Evolutionary conservation across 2,329 filamentous ascomycete species (phyloP).

Genomic region (Ophiostoma novo-ulmi): DNA sequence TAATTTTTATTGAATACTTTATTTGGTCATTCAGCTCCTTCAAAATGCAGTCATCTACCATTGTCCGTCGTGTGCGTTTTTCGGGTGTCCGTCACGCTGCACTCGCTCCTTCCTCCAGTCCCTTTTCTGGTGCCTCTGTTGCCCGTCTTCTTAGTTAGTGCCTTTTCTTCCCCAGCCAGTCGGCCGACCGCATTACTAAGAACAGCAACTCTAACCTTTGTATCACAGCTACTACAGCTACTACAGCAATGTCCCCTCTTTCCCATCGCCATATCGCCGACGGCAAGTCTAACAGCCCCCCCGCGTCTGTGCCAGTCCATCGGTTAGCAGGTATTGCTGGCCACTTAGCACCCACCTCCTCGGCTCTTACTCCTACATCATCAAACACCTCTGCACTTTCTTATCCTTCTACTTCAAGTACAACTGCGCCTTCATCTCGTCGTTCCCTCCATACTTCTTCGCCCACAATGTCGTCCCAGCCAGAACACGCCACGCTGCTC

Average conservation of each 20-base stretch:
- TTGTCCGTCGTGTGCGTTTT: slow-evolving; percentile 13
- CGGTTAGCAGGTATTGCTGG: slow-evolving; percentile 32
- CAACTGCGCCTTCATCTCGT: slow-evolving; percentile 29
- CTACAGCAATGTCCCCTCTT: slow-evolving; percentile 16
- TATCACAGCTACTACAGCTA: not conserved
- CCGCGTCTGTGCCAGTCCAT: slow-evolving; percentile 28
- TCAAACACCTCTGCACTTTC: not conserved
- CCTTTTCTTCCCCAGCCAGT: slow-evolving; percentile 19
- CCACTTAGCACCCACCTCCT: slow-evolving; percentile 30
- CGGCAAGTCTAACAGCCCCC: slow-evolving; percentile 22
- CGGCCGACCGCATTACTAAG: slow-evolving; percentile 26
- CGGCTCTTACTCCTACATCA: slow-evolving; percentile 24
- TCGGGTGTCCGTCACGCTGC: slow-evolving; percentile 14
- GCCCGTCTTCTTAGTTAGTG: slow-evolving; percentile 15
- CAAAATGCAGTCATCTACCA: slow-evolving; percentile 20
- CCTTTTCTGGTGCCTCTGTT: not conserved
- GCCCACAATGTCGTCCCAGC: slow-evolving; percentile 56
- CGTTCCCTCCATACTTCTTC: slow-evolving; percentile 20
- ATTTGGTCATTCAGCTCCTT: slow-evolving; percentile 6
- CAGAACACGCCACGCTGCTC: slow-evolving; percentile 67
- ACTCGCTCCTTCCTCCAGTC: slow-evolving; percentile 9
- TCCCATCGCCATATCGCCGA: slow-evolving; percentile 23
- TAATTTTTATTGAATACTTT: not conserved
- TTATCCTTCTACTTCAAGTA: slow-evolving; percentile 29
- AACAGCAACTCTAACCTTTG: not conserved